Percentiles rank a stretch among this genome's conserved stretches.
Evolutionary conservation across 768 basidiomycete species (phyloP).

Genomic region (Boletus rubroflammeus): DNA sequence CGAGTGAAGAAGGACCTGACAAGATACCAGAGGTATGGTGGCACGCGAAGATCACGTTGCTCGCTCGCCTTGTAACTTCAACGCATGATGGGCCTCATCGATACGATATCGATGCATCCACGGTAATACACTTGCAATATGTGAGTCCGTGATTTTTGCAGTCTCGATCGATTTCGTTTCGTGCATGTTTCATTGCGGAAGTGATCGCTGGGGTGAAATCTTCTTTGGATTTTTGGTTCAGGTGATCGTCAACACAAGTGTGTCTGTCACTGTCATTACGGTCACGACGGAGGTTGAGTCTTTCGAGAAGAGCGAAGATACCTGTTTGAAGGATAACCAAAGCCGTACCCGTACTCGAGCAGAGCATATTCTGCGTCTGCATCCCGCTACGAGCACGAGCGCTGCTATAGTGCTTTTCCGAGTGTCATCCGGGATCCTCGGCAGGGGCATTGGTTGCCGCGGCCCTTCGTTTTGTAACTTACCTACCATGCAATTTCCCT

Average conservation of each 20-base stretch:
- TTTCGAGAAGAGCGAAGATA: background rate
- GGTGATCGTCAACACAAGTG: background rate
- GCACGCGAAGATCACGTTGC: too few species aligned
- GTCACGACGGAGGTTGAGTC: background rate
- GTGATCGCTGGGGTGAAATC: background rate
- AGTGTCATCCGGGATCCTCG: background rate
- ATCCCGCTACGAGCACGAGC: background rate
- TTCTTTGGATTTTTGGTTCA: background rate
- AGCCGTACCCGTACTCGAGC: background rate
- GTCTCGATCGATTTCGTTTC: background rate
- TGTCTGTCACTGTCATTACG: background rate
- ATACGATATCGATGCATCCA: too few species aligned
- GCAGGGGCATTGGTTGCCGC: slow-evolving; percentile 9
- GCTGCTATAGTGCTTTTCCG: background rate
- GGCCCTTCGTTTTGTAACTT: slow-evolving; percentile 21
- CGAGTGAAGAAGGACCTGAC: background rate
- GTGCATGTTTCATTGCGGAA: background rate
- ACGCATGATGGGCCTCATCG: too few species aligned
- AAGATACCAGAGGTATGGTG: background rate
- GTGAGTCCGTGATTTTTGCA: background rate
- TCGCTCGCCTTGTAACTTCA: too few species aligned
- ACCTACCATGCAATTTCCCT: background rate
- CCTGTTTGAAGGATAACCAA: background rate
- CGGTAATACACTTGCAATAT: too few species aligned
- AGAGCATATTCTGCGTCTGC: background rate